These are phyloP conservation scores for Cladosporium sp. DNA, from an alignment of 2,329 filamentous ascomycete species.

Conservation along the genomic window DNA sequence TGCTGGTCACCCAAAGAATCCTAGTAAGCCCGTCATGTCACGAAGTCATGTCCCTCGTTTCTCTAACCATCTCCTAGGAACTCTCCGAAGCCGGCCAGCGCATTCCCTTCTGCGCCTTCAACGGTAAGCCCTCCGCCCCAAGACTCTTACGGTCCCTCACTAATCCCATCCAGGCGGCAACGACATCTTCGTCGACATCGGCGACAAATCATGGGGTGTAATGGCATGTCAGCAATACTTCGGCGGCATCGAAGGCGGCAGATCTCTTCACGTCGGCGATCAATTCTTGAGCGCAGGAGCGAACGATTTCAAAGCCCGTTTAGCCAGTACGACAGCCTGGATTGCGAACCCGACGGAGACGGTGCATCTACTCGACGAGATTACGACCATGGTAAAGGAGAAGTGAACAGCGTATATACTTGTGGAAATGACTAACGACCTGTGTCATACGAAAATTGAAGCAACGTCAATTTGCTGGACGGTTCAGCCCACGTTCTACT, in stretches of 20 bases:
- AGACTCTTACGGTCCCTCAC: conserved; percentile 22
- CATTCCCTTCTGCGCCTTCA: conserved; percentile 95
- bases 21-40: conserved; percentile 42
- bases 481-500: too few relatives aligned
- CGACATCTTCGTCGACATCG: conserved; percentile 97
- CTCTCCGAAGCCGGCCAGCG: conserved; percentile 64
- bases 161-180: conserved; percentile 59
- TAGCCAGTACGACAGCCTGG: conserved; percentile 94
- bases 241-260: conserved; percentile 66
- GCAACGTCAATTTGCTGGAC: too few relatives aligned
- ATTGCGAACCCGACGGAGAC: conserved; percentile 92
- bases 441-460: too few relatives aligned
- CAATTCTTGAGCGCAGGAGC: conserved; percentile 93
- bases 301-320: conserved; percentile 94
- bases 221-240: conserved; percentile 89
- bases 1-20: conserved; percentile 88
- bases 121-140: conserved; percentile 45
- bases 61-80: conserved; percentile 46
- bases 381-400: conserved; percentile 38
- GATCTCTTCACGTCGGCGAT: conserved; percentile 89
- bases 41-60: fast-evolving
- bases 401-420: neutral
- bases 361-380: conserved; percentile 80
- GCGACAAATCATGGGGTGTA: conserved; percentile 96
- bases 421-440: too few relatives aligned